Percentiles rank a stretch among this genome's conserved stretches.
phyloP scores from a whole-genome alignment of 1,284 basidiomycete species.

The Chalciporus sp. region DNA sequence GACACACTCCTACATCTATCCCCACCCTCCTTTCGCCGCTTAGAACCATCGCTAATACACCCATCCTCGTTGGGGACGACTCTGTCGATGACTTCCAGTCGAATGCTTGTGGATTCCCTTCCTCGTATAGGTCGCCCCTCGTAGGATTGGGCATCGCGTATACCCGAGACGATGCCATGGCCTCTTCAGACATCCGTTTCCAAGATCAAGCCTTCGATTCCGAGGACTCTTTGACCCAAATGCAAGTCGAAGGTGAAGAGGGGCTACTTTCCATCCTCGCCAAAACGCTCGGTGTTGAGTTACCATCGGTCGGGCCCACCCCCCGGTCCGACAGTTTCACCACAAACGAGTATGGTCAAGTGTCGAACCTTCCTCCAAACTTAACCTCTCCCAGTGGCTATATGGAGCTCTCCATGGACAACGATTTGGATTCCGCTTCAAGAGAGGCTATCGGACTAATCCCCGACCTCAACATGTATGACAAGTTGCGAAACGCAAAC shows the following conservation, averaged over 20 bases:
- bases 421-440: constrained; percentile 11
- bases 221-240: constrained; percentile 5
- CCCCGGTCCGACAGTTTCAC: neutral
- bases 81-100: constrained; percentile 38
- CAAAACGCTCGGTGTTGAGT: neutral
- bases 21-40: constrained; percentile 35
- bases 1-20: constrained; percentile 15
- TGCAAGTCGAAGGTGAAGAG: constrained; percentile 13
- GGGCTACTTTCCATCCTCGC: neutral
- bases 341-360: neutral
- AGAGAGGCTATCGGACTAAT: constrained; percentile 37
- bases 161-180: neutral
- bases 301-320: neutral
- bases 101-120: constrained; percentile 28
- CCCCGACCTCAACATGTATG: constrained; percentile 49
- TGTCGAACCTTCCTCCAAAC: neutral
- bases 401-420: constrained; percentile 13
- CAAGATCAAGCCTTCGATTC: neutral
- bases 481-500: constrained; percentile 28
- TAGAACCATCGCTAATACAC: constrained; percentile 13
- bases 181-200: neutral
- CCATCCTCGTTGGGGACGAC: constrained; percentile 1
- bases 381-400: neutral
- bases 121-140: constrained; percentile 19
- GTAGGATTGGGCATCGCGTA: constrained; percentile 36